A percentile compares a stretch with the other conserved stretches of the same genome.
Evolutionary conservation across 2,329 filamentous ascomycete species (phyloP).

Genomic region (Pseudogymnoascus sp.): DNA sequence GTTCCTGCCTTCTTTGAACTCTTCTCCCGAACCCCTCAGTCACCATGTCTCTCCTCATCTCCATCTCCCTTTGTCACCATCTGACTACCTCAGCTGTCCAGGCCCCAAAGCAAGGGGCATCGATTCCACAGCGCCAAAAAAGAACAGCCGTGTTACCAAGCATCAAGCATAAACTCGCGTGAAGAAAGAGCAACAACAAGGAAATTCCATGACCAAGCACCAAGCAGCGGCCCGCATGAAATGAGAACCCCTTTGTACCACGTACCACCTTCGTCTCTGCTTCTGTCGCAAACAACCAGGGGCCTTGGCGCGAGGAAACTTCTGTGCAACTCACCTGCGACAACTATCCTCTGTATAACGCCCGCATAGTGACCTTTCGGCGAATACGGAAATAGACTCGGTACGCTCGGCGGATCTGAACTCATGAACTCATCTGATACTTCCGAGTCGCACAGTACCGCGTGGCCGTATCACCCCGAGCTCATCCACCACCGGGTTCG

Average conservation of each 20-base stretch:
- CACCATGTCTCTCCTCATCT: neutral
- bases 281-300: neutral
- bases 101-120: neutral
- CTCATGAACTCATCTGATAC: neutral
- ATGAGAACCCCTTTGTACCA: neutral
- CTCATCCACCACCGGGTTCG: neutral
- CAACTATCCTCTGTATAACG: neutral
- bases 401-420: neutral
- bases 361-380: neutral
- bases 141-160: neutral
- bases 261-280: neutral
- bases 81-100: neutral
- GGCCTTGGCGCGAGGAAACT: neutral
- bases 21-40: neutral
- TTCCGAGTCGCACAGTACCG: neutral
- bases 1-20: neutral
- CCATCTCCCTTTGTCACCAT: neutral
- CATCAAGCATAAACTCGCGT: neutral
- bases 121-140: neutral
- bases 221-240: neutral
- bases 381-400: neutral
- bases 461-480: neutral
- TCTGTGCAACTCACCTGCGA: neutral
- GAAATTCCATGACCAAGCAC: neutral
- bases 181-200: neutral